Base-by-base conservation (phyloP, 768 basidiomycete species). In the Porpolomopsis calyptriformis region DNA sequence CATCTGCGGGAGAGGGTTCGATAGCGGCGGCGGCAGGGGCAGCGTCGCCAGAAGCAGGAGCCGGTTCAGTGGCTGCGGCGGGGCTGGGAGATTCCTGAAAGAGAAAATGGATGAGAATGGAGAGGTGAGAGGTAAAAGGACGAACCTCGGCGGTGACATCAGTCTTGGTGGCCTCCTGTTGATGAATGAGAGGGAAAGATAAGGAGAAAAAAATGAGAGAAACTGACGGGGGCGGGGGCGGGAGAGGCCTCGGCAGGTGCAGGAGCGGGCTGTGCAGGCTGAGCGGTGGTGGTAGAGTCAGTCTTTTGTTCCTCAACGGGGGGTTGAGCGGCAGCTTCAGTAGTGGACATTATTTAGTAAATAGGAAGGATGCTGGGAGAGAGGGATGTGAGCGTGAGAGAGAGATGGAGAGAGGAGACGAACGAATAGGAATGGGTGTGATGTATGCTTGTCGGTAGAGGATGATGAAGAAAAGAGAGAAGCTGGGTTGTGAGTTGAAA, bases 271-370 rank as follows among this genome's bases (percentile, higher is more conserved):
- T n/a, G n/a, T n/a, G n/a, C n/a, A n/a, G 65, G 67, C 42, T 55
- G 52, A 48, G 55, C 64, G 48, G 56, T 60, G 41, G 57, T 60
- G 43, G 68, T 52, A 40, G 67, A 57, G 60, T 77, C 77, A 49
- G 57, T 61, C 52, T 74, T 74, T 49, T 68, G 64, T 61, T 78
- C 80, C 64, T 79, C 78, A 47, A 67, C 64, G 62, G 70, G 58
- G 41, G 57, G 65, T 56, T 60, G 70, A 59, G 68, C 68, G 56
- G 64, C 57, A 60, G 67, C 64, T 65, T 81, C 83, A 58, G 80
- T 63, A 65, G 82, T 76, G 73, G 87, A 88, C 85, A 91, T 89
- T 86, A 87, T 78, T 68, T 68, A 66, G 70, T 61, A 66, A 68
- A 66, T 62, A 67, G 62, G 66, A 70, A 71, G 69, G 72, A 74